Evolutionary conservation across 495 filamentous ascomycete species (phyloP).

Genomic region (Beverwykella pulmonaria): DNA sequence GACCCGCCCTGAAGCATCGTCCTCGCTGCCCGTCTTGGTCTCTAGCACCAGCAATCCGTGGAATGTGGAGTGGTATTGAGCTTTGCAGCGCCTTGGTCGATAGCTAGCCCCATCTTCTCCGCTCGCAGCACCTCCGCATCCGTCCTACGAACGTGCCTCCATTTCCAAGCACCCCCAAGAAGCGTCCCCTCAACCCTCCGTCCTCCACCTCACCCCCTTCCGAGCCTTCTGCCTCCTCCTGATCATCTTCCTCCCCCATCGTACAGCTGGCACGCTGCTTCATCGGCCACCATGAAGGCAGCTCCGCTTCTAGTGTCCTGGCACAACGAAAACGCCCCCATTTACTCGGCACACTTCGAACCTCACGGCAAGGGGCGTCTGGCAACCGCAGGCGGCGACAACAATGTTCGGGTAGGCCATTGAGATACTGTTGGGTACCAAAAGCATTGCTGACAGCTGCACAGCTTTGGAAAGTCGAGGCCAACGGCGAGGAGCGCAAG

Average conservation of each 20-base stretch:
- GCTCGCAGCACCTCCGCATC: slow-evolving; percentile 12
- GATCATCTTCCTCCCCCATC: background rate
- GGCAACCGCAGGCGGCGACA: slow-evolving; percentile 94
- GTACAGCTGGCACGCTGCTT: slow-evolving; percentile 18
- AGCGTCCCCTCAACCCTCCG: background rate
- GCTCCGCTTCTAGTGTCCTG: slow-evolving; percentile 89
- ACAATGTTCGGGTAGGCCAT: slow-evolving; percentile 84
- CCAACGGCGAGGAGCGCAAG: slow-evolving; percentile 81
- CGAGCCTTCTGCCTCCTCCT: background rate
- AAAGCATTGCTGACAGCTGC: slow-evolving; percentile 41
- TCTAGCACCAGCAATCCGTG: background rate
- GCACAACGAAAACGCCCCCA: slow-evolving; percentile 78
- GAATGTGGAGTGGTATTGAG: background rate
- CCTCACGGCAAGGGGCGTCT: slow-evolving; percentile 89
- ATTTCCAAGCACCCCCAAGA: slow-evolving; percentile 6
- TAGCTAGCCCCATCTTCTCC: slow-evolving; percentile 3
- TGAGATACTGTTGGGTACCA: background rate
- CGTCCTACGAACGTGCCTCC: background rate
- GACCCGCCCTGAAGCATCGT: background rate
- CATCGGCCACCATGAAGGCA: slow-evolving; percentile 69
- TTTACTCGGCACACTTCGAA: slow-evolving; percentile 70
- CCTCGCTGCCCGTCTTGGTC: background rate
- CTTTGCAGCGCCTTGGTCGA: background rate
- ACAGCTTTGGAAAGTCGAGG: slow-evolving; percentile 88
- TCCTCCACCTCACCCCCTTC: background rate